Conservation (phyloP, 2,329 filamentous ascomycete species). For the Epichloe sylvatica region DNA sequence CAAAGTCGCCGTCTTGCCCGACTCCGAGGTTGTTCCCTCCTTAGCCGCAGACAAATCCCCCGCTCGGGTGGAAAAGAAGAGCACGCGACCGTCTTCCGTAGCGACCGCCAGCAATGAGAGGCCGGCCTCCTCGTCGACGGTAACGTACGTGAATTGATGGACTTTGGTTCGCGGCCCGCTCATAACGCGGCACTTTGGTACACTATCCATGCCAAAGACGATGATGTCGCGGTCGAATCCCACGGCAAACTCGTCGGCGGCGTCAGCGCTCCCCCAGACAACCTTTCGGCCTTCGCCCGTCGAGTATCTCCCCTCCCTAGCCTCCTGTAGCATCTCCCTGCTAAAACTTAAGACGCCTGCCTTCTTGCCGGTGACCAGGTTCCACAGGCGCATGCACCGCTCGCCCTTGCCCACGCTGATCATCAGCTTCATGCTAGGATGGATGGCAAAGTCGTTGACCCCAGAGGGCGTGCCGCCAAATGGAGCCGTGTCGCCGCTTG, state of each 20-base stretch:
- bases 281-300: slow-evolving; percentile 74
- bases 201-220: slow-evolving; percentile 79
- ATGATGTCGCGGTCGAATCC: slow-evolving; percentile 75
- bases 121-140: slow-evolving; percentile 28
- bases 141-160: slow-evolving; percentile 65
- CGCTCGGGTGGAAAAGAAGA: slow-evolving; percentile 63
- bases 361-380: slow-evolving; percentile 90
- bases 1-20: slow-evolving; percentile 21
- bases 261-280: slow-evolving; percentile 63
- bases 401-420: slow-evolving; percentile 84
- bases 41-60: slow-evolving; percentile 26
- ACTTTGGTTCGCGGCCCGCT: slow-evolving; percentile 61
- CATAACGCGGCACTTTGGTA: slow-evolving; percentile 60
- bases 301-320: slow-evolving; percentile 62
- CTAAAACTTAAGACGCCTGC: slow-evolving; percentile 82
- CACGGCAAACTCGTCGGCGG: slow-evolving; percentile 71
- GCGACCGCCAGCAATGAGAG: slow-evolving; percentile 55
- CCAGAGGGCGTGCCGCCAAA: slow-evolving; percentile 71
- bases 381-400: slow-evolving; percentile 87
- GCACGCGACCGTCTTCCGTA: slow-evolving; percentile 77
- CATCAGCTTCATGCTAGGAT: slow-evolving; percentile 95
- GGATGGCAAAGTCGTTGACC: slow-evolving; percentile 87
- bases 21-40: slow-evolving; percentile 24
- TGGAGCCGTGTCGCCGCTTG: slow-evolving; percentile 79
- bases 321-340: slow-evolving; percentile 54